These are phyloP conservation scores for Penicillium sp. DNA, from an alignment of 2,329 filamentous ascomycete genomes.

Conservation along the genomic window DNA sequence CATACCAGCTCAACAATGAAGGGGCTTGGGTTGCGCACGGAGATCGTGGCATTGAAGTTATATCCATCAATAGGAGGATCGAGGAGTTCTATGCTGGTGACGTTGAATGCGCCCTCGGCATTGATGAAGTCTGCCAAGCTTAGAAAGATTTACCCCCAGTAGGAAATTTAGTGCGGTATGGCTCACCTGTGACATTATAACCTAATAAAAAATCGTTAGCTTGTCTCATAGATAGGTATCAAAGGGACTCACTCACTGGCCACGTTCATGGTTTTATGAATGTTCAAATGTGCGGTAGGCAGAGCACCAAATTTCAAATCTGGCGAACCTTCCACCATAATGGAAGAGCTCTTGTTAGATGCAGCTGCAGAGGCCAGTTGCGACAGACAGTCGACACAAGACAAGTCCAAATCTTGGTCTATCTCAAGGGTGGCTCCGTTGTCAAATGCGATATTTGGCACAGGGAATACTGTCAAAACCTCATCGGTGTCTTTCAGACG, in stretches of 20 bases:
- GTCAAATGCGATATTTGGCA: slow-evolving; percentile 18
- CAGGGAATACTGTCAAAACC: slow-evolving; percentile 17
- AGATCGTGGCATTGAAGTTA: slow-evolving; percentile 27
- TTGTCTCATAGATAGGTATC: not conserved
- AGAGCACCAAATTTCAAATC: slow-evolving; percentile 18
- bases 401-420: slow-evolving; percentile 23
- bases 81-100: slow-evolving; percentile 20
- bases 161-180: not conserved
- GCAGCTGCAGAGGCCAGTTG: slow-evolving; percentile 15
- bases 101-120: slow-evolving; percentile 17
- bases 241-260: slow-evolving; percentile 12
- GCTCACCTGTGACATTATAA: slow-evolving; percentile 22
- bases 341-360: slow-evolving; percentile 14
- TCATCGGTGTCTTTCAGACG: slow-evolving; percentile 9
- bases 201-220: slow-evolving; percentile 7
- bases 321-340: slow-evolving; percentile 19
- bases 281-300: slow-evolving; percentile 23
- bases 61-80: slow-evolving; percentile 17
- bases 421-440: slow-evolving; percentile 14
- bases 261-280: slow-evolving; percentile 22
- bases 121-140: slow-evolving; percentile 21
- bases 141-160: not conserved
- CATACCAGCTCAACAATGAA: slow-evolving; percentile 25
- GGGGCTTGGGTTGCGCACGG: slow-evolving; percentile 18
- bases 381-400: slow-evolving; percentile 24